Evolutionary conservation across 2,329 filamentous ascomycete species (phyloP), one percentile per base, ranked within the genome.

Genomic region (Fusarium sp.): DNA sequence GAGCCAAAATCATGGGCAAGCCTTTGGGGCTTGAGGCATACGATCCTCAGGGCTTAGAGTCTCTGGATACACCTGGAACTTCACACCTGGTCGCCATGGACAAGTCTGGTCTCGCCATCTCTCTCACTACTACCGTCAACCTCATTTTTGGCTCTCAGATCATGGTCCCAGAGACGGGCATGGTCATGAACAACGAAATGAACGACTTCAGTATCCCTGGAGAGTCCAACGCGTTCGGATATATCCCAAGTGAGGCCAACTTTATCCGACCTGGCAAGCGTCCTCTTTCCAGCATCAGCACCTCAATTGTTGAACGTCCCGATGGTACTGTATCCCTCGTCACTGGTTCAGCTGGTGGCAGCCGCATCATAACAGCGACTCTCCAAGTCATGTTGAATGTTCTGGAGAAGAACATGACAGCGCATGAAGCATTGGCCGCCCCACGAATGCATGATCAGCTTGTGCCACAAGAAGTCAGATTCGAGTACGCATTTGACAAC

Each of bases 391-490:
- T 95, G 5, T 91, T 94, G 79, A 88, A 95, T 76, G 88, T 95
- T 0, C 84, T 98, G 0, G 94, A 97, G 74, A 88, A 89, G 38
- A 83, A 83, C 5, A 84, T 94, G 84, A 91, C 87, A 0, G 85
- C 91, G 0, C 81, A 85, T 0, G 86, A 93, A 58, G 92, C 94
- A 0, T 83, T 98, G 1, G 89, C 88, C 0, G 82, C 89, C 69
- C 93, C 94, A 0, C 86, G 95, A 1, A 81, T 98, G 27, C 95
- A 98, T 78, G 94, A 98, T 78, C 95, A 98, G 84, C 86, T 98
- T 7, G 85, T 92, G 5, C 95, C 95, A 0, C 90, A 93, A 61
- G 84, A 85, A 65, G 88, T 92, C 1, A 85, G 82, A 0, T 94
- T 97, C 60, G 95, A 98, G 84, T 92, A 90, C 42, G 82, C 85